Percentiles rank a stretch among this genome's conserved stretches.
Conservation (phyloP, 139 green algal genomes). For the Gonium pectorale region DNA sequence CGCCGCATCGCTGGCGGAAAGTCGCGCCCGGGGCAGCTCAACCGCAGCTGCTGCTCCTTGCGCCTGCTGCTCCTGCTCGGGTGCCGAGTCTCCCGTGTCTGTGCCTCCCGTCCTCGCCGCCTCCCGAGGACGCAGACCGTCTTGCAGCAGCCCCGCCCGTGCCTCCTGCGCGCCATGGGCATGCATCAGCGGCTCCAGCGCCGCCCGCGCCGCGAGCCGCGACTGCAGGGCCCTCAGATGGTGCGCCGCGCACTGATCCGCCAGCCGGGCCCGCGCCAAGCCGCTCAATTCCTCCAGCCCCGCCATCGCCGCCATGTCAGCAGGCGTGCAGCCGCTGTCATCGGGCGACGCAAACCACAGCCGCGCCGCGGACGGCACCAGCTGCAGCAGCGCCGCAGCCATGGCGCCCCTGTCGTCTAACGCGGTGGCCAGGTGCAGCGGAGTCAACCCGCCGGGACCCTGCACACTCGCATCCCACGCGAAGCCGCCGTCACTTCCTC, state of each 20-base stretch:
- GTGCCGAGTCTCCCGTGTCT: too few relatives aligned
- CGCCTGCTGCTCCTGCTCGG: too few relatives aligned
- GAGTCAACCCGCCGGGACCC: slow-evolving; percentile 9
- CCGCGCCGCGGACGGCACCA: not conserved
- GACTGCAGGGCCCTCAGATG: not conserved
- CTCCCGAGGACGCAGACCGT: too few relatives aligned
- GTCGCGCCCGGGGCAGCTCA: too few relatives aligned
- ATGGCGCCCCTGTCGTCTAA: slow-evolving; percentile 13
- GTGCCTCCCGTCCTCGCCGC: too few relatives aligned
- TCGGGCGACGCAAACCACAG: not conserved
- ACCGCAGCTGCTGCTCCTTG: too few relatives aligned
- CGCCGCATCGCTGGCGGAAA: too few relatives aligned
- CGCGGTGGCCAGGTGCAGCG: slow-evolving; percentile 16
- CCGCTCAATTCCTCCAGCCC: not conserved
- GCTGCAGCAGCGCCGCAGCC: slow-evolving; percentile 4
- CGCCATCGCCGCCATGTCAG: slow-evolving; percentile 9
- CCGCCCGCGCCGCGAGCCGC: not conserved
- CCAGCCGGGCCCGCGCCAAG: not conserved
- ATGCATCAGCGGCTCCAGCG: too few relatives aligned
- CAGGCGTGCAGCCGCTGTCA: not conserved
- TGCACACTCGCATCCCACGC: slow-evolving; percentile 5
- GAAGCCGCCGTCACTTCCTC: not conserved
- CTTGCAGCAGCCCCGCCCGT: too few relatives aligned
- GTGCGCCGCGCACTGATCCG: not conserved
- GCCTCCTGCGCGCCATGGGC: not conserved